Conservation (phyloP, 345 rosid species). For the Gossypium sturtianum region DNA sequence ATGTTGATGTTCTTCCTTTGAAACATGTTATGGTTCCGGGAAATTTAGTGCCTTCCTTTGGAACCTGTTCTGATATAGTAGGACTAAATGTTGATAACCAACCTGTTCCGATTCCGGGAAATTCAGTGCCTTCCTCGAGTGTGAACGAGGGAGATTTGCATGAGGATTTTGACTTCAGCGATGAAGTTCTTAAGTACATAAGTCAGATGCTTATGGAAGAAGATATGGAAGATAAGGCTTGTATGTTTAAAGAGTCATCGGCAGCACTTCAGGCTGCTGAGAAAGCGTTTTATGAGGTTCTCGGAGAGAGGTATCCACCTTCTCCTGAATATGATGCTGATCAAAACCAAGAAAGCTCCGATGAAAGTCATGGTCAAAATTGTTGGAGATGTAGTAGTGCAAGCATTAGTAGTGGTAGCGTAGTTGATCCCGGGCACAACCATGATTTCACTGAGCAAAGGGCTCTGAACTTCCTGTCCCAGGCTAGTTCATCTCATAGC, state of each 20-base stretch:
- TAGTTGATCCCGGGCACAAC: constrained; percentile 15
- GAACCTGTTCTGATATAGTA: too few species aligned
- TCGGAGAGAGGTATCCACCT: constrained; percentile 52
- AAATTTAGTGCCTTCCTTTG: background rate
- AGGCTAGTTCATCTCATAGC: constrained; percentile 26
- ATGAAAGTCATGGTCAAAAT: constrained; percentile 16
- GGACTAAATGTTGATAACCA: background rate
- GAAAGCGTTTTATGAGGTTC: constrained; percentile 51
- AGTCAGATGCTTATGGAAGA: constrained; percentile 60
- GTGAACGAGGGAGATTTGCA: constrained; percentile 20
- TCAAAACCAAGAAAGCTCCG: constrained; percentile 13
- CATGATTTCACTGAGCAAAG: constrained; percentile 20
- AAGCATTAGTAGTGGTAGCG: constrained; percentile 6
- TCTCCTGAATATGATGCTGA: constrained; percentile 15
- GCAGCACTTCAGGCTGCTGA: constrained; percentile 59
- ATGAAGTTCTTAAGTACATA: constrained; percentile 50
- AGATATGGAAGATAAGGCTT: constrained; percentile 49
- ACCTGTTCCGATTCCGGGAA: constrained; percentile 5
- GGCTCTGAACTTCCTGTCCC: constrained; percentile 17
- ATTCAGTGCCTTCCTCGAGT: background rate
- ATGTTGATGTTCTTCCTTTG: constrained; percentile 12
- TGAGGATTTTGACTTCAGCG: constrained; percentile 49
- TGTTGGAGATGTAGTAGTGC: constrained; percentile 8
- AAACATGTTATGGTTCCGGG: constrained; percentile 9
- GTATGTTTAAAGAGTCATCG: constrained; percentile 50